Conservation (phyloP, 306 rosid genomes). For the Lathyrus sativus region DNA sequence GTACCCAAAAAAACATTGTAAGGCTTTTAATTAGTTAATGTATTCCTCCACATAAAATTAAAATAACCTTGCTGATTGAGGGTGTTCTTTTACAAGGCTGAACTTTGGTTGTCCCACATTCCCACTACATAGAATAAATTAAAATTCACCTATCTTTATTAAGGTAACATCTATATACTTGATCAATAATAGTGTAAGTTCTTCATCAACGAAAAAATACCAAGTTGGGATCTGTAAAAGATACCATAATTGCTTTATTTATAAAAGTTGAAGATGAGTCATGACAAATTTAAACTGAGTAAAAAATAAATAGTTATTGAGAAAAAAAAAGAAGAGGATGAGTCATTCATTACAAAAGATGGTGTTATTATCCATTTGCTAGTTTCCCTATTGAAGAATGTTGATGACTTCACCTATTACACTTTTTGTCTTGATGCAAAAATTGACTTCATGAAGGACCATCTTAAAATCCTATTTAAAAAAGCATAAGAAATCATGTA, state of each 20-base stretch:
- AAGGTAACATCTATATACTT: conserved; percentile 49
- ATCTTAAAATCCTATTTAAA: conserved; percentile 4
- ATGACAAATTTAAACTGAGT: conserved; percentile 12
- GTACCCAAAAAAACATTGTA: conserved; percentile 18
- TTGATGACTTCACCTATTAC: conserved; percentile 34
- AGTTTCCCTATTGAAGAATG: conserved; percentile 32
- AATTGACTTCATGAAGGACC: conserved; percentile 29
- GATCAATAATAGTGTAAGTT: conserved; percentile 23
- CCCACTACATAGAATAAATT: conserved; percentile 39
- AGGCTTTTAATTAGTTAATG: conserved; percentile 22
- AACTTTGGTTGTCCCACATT: conserved; percentile 40
- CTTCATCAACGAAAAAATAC: conserved; percentile 26
- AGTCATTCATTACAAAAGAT: conserved; percentile 5
- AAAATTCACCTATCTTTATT: conserved; percentile 44
- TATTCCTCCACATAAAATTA: conserved; percentile 33
- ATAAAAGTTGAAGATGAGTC: conserved; percentile 23
- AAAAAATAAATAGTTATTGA: neutral
- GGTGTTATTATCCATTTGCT: conserved; percentile 1
- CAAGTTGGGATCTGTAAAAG: conserved; percentile 22
- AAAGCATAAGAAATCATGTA: neutral
- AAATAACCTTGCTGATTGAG: conserved; percentile 38
- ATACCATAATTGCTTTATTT: neutral
- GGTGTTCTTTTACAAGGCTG: neutral
- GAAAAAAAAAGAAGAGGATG: conserved; percentile 11
- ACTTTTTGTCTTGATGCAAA: conserved; percentile 38